Conservation (phyloP, 2,329 filamentous ascomycete genomes). For the Nemania abortiva region DNA sequence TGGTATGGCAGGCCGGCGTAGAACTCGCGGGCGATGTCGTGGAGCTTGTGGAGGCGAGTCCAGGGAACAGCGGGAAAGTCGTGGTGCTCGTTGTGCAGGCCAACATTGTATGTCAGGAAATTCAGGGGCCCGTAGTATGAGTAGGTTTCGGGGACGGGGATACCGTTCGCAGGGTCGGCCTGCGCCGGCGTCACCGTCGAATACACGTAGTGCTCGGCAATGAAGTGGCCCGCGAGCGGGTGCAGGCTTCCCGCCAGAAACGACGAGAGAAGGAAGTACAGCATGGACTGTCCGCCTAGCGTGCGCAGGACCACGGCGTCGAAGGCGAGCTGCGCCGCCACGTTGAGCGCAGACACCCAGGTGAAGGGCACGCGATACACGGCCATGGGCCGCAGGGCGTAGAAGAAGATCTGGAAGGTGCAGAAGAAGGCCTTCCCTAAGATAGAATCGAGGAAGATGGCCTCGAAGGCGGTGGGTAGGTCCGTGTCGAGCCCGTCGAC, state of each 20-base stretch:
- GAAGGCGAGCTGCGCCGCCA: constrained; percentile 80
- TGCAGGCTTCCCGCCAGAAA: constrained; percentile 95
- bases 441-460: constrained; percentile 92
- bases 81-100: constrained; percentile 98
- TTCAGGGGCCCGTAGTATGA: constrained; percentile 97
- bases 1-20: constrained; percentile 89
- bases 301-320: constrained; percentile 75
- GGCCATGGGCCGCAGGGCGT: constrained; percentile 94
- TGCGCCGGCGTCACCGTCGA: constrained; percentile 69
- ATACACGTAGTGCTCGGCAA: constrained; percentile 95
- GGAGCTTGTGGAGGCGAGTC: constrained; percentile 83
- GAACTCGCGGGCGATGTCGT: constrained; percentile 87
- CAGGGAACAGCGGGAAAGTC: constrained; percentile 98
- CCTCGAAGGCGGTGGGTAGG: constrained; percentile 91
- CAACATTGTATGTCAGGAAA: constrained; percentile 94
- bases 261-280: constrained; percentile 88
- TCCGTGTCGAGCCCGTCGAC: constrained; percentile 97
- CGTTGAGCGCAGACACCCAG: constrained; percentile 84
- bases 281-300: constrained; percentile 73
- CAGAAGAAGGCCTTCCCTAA: constrained; percentile 98
- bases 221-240: constrained; percentile 96
- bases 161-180: constrained; percentile 67
- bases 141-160: constrained; percentile 90
- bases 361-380: constrained; percentile 92
- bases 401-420: constrained; percentile 99